Evolutionary conservation across 139 green algal species (phyloP).

Genomic region (Tetratostichococcus sp.): DNA sequence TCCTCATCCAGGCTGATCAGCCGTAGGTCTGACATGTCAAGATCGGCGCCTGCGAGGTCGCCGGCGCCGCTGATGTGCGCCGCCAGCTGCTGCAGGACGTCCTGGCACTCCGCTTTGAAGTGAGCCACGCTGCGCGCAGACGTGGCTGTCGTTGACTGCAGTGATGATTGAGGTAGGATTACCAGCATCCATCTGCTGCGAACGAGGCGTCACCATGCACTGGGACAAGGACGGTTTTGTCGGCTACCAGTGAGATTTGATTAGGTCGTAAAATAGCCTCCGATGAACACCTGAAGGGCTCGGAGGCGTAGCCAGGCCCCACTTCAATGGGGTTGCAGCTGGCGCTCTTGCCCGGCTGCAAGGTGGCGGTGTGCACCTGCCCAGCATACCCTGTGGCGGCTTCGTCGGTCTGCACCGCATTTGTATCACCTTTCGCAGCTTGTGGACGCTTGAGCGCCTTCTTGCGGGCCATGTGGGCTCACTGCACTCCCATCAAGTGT

Average conservation of each 20-base stretch:
- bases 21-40: not conserved
- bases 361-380: not conserved
- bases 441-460: not conserved
- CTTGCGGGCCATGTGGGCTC: not conserved
- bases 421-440: no score
- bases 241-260: no score
- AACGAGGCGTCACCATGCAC: no score
- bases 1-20: not conserved
- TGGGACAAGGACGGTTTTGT: no score
- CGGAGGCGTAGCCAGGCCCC: not conserved
- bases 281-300: conserved; percentile 2
- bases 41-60: not conserved
- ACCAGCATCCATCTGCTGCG: no score
- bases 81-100: not conserved
- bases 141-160: not conserved
- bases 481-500: not conserved
- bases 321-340: not conserved
- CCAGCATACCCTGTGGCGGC: not conserved
- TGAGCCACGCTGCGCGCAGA: not conserved
- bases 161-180: no score
- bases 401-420: not conserved
- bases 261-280: no score
- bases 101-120: not conserved
- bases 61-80: not conserved
- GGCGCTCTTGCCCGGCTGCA: not conserved